phyloP scores from a whole-genome alignment of 495 filamentous ascomycete species.

The Aspergillus heteromorphus region DNA sequence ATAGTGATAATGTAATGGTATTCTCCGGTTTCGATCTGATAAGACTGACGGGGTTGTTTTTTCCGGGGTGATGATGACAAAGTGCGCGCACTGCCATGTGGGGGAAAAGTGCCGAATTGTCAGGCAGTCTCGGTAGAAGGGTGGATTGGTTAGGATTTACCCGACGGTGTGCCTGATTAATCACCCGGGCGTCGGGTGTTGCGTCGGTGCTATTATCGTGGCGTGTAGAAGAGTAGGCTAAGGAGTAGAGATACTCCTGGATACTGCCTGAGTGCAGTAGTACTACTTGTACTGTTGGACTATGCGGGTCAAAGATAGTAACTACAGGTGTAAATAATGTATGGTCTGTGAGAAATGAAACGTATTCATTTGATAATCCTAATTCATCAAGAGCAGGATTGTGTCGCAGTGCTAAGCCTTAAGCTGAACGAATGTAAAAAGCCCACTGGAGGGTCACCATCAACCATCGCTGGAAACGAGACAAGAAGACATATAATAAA shows the following conservation, averaged over 20 bases:
- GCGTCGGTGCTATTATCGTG: neutral
- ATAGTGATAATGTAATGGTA: no score
- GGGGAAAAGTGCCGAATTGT: neutral
- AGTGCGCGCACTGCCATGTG: neutral
- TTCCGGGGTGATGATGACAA: neutral
- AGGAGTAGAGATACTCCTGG: no score
- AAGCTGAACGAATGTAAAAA: neutral
- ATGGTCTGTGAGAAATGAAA: neutral
- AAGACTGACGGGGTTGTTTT: neutral
- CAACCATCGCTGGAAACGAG: conserved; percentile 11
- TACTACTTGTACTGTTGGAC: no score
- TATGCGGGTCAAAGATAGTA: no score
- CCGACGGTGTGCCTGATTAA: neutral
- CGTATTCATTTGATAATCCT: neutral
- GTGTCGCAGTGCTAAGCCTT: neutral
- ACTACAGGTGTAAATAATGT: no score
- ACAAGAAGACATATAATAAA: conserved; percentile 8
- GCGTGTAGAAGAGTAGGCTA: no score
- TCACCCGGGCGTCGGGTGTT: neutral
- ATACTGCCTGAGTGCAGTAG: no score
- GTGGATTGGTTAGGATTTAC: neutral
- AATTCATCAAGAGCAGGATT: neutral
- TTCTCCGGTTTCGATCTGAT: neutral
- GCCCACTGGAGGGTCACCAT: conserved; percentile 2
- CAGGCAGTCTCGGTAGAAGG: no score